phyloP scores from a whole-genome alignment of 2,329 filamentous ascomycete genomes.

The Ophiostoma piceae region DNA sequence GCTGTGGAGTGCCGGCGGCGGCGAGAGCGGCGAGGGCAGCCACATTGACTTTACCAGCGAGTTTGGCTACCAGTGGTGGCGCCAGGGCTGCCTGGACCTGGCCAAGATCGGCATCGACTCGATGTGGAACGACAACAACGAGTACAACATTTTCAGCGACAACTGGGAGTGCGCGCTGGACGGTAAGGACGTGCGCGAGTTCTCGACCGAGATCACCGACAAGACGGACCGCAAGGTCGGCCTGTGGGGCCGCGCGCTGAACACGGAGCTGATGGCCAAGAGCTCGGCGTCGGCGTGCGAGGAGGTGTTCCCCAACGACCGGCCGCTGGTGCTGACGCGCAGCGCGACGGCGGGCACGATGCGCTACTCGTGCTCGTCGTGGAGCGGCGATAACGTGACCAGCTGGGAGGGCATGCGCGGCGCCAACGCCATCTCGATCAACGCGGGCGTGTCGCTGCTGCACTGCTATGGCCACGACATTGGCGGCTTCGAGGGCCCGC shows the following conservation, averaged over 20 bases:
- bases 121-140: slow-evolving; percentile 78
- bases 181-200: slow-evolving; percentile 38
- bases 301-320: slow-evolving; percentile 51
- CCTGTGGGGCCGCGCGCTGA: slow-evolving; percentile 62
- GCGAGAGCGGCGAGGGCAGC: slow-evolving; percentile 62
- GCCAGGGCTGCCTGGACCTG: slow-evolving; percentile 58
- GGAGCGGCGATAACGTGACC: slow-evolving; percentile 71
- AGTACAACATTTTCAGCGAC: slow-evolving; percentile 63
- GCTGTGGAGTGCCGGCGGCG: slow-evolving; percentile 68
- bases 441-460: slow-evolving; percentile 61
- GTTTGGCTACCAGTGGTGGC: slow-evolving; percentile 66
- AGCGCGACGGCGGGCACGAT: slow-evolving; percentile 67
- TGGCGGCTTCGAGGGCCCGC: slow-evolving; percentile 68
- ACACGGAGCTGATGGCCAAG: slow-evolving; percentile 67
- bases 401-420: slow-evolving; percentile 70
- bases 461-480: slow-evolving; percentile 70
- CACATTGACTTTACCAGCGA: slow-evolving; percentile 69
- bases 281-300: slow-evolving; percentile 63
- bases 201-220: slow-evolving; percentile 28
- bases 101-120: slow-evolving; percentile 61
- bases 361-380: slow-evolving; percentile 64
- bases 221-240: slow-evolving; percentile 44
- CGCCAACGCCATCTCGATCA: slow-evolving; percentile 63
- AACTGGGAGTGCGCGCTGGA: slow-evolving; percentile 57
- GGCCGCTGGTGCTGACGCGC: slow-evolving; percentile 65